Evolutionary conservation across 2,329 filamentous ascomycete genomes (phyloP), one percentile per base, ranked within the genome.

Genomic region (Fusarium protoensiforme): DNA sequence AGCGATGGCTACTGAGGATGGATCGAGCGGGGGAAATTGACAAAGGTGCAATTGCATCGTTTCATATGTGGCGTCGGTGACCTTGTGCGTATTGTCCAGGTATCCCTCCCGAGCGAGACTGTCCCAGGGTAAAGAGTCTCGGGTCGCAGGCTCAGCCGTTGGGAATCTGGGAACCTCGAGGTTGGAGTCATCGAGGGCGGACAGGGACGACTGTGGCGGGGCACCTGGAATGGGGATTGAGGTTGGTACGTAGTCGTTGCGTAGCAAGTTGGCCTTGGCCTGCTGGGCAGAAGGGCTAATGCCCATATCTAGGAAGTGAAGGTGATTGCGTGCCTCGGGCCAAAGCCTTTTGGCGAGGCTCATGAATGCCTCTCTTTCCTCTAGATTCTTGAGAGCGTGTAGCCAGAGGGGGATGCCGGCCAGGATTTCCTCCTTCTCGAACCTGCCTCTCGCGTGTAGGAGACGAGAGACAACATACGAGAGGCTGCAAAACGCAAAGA

Each of bases 401-500:
- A 53, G 11, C 76, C 76, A 78, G 1, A 67, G 8, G 1, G 58
- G 39, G 16, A 78, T 7, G 1, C 73, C 76, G 7, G 56, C 48
- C 0, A 78, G 36, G 1, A 78, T 67, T 0, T 76, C 58, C 0
- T 13, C 7, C 10, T 72, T 14, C 3, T 18, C n/a, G 2, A 77
- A 1, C 2, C 67, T 36, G 0, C 41, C 59, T 3, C 57, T 64
- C 0, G 58, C 27, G 4, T 31, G 35, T 0, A 77, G 53, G 0
- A 78, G 62, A 5, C 61, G 20, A 0, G 76, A 77, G 0, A 75
- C 68, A 0, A 75, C 71, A 2, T 77, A 76, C 0, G 76, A 78
- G 1, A 78, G n/a, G 11, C 70, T 67, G 8, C 73, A 63, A 8
- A 78, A 75, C 0, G 76, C 72, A 11, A 78, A 75, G 1, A 77